These are phyloP conservation scores for Botrytis hyacinthi DNA, from an alignment of 2,329 filamentous ascomycete species.

Conservation along the genomic window DNA sequence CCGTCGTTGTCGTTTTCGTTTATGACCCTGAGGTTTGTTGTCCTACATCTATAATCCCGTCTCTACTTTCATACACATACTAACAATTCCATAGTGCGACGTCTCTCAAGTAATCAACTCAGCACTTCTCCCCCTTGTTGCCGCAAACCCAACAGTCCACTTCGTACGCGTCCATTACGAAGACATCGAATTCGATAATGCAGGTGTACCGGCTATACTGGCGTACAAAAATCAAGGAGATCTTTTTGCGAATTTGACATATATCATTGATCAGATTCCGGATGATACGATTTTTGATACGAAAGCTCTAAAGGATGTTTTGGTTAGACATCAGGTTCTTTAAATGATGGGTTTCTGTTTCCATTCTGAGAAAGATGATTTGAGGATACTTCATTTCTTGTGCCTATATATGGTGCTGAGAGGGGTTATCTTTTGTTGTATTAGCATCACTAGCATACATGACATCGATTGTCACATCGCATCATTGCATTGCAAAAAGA, in stretches of 20 bases:
- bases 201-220: slow-evolving; percentile 81
- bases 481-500: background rate
- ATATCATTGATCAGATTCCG: slow-evolving; percentile 82
- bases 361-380: background rate
- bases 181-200: slow-evolving; percentile 91
- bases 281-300: slow-evolving; percentile 60
- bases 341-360: slow-evolving; percentile 2
- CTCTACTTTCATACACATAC: slow-evolving; percentile 10
- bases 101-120: slow-evolving; percentile 77
- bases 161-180: slow-evolving; percentile 91
- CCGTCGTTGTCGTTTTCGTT: slow-evolving; percentile 88
- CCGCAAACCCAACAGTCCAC: slow-evolving; percentile 66
- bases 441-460: background rate
- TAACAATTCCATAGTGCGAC: slow-evolving; percentile 58
- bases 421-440: background rate
- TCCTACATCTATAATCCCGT: background rate
- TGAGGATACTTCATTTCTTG: background rate
- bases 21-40: slow-evolving; percentile 77
- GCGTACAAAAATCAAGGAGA: slow-evolving; percentile 87
- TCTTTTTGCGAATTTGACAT: slow-evolving; percentile 84
- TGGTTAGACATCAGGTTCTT: slow-evolving; percentile 51
- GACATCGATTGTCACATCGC: background rate
- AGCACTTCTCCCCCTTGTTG: slow-evolving; percentile 72
- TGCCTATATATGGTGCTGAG: background rate
- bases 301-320: slow-evolving; percentile 51